These are phyloP conservation scores for Fagus sylvatica DNA, from an alignment of 306 rosid species.

Conservation along the genomic window DNA sequence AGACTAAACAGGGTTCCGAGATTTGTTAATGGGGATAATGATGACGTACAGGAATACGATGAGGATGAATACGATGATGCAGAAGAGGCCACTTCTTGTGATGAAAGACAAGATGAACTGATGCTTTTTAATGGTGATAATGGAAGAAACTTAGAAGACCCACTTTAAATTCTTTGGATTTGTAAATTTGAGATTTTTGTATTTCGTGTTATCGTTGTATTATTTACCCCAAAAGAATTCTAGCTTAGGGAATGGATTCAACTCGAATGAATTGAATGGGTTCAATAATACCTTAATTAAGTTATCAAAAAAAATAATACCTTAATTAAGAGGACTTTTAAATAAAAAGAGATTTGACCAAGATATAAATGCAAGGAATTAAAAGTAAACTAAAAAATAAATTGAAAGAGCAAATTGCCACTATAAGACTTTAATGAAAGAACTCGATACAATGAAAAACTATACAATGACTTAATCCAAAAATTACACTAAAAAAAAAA, in stretches of 20 bases:
- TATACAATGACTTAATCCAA: no score
- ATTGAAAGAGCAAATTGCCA: no score
- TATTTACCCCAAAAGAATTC: background rate
- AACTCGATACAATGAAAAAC: no score
- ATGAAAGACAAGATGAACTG: constrained; percentile 18
- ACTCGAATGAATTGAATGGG: background rate
- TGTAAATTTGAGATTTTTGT: constrained; percentile 22
- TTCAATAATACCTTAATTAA: constrained; percentile 9
- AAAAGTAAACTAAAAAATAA: no score
- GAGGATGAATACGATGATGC: constrained; percentile 37
- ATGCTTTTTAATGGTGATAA: constrained; percentile 18
- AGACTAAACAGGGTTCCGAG: constrained; percentile 25
- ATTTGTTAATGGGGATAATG: constrained; percentile 30
- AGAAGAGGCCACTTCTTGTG: constrained; percentile 27
- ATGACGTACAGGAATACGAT: constrained; percentile 28
- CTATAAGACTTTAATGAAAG: no score
- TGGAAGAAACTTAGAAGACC: constrained; percentile 27
- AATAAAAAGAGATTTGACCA: no score
- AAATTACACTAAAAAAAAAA: no score
- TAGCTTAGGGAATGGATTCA: no score
- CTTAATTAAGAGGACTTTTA: background rate
- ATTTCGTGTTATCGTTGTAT: constrained; percentile 21
- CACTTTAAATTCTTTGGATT: constrained; percentile 37
- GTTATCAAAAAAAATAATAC: background rate
- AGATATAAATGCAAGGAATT: no score